These are phyloP conservation scores for Lasiodiplodia sp. DNA, from an alignment of 2,329 filamentous ascomycete species.

Conservation along the genomic window DNA sequence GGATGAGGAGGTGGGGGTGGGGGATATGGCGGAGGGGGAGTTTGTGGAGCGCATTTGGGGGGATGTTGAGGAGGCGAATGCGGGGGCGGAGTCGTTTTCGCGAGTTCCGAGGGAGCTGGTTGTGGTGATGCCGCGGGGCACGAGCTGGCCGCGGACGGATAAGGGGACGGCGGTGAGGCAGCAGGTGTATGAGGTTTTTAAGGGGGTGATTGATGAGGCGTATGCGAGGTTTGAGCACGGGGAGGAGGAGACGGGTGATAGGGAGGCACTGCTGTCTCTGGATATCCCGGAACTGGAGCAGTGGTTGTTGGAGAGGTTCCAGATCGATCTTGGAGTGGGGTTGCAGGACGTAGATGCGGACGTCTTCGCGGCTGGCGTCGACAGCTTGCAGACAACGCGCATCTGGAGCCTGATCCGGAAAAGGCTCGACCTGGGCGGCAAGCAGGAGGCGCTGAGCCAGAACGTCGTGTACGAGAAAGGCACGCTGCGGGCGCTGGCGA, in stretches of 20 bases:
- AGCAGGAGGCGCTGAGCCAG: slow-evolving; percentile 52
- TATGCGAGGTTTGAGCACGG: slow-evolving; percentile 45
- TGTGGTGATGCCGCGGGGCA: slow-evolving; percentile 34
- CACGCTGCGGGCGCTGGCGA: slow-evolving; percentile 56
- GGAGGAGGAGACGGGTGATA: neutral
- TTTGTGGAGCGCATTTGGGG: slow-evolving; percentile 60
- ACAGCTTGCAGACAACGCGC: slow-evolving; percentile 66
- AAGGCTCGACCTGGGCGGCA: slow-evolving; percentile 55
- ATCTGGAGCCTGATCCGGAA: slow-evolving; percentile 53
- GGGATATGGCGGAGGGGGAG: slow-evolving; percentile 55
- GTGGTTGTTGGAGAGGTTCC: slow-evolving; percentile 36
- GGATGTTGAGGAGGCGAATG: slow-evolving; percentile 60
- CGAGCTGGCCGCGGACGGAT: slow-evolving; percentile 57
- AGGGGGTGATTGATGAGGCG: slow-evolving; percentile 53
- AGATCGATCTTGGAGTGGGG: slow-evolving; percentile 33
- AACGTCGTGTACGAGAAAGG: slow-evolving; percentile 68
- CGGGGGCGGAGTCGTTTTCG: slow-evolving; percentile 49
- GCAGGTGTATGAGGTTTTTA: slow-evolving; percentile 58
- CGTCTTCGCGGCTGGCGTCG: slow-evolving; percentile 65
- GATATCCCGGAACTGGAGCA: slow-evolving; percentile 43
- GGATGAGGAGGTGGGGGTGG: slow-evolving; percentile 40
- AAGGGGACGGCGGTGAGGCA: slow-evolving; percentile 65
- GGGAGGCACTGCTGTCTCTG: slow-evolving; percentile 34
- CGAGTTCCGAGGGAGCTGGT: slow-evolving; percentile 31
- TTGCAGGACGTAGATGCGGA: slow-evolving; percentile 54